Percentiles rank a stretch among this genome's conserved stretches.
Conservation (phyloP, 2,329 filamentous ascomycete genomes). For the Colletotrichum costaricense region DNA sequence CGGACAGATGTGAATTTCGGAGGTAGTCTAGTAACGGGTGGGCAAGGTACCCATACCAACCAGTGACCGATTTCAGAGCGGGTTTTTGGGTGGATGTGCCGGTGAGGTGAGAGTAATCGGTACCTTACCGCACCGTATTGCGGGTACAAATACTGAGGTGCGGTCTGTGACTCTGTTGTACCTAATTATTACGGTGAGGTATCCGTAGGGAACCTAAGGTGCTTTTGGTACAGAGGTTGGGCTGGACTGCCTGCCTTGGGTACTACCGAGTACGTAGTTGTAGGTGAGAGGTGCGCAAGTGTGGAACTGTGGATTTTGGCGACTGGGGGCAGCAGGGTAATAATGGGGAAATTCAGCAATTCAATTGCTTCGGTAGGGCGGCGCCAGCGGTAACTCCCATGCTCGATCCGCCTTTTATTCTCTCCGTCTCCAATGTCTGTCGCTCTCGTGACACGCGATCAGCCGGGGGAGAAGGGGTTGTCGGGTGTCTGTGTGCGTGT, state of each 20-base stretch:
- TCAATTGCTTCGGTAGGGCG: not conserved
- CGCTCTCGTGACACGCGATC: slow-evolving; percentile 32
- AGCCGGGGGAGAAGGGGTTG: slow-evolving; percentile 2
- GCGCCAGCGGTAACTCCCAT: slow-evolving; percentile 1
- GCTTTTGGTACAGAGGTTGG: slow-evolving; percentile 9
- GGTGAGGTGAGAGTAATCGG: not conserved
- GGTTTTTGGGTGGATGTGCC: slow-evolving; percentile 21
- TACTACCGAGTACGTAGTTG: no score
- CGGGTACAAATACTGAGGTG: not conserved
- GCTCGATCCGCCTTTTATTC: slow-evolving; percentile 6
- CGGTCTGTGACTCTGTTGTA: no score
- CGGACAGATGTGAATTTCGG: slow-evolving; percentile 33
- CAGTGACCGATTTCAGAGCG: slow-evolving; percentile 18
- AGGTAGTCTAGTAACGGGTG: slow-evolving; percentile 16
- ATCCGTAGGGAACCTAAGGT: not conserved
- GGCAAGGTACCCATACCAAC: slow-evolving; percentile 13
- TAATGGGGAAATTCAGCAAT: not conserved
- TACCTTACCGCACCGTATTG: not conserved
- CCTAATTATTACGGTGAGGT: not conserved
- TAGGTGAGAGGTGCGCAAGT: not conserved
- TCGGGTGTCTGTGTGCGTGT: not conserved
- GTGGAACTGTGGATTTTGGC: slow-evolving; percentile 2
- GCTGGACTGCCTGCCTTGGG: slow-evolving; percentile 14
- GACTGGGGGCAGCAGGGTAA: not conserved
- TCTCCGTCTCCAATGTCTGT: not conserved